Evolutionary conservation across 2,329 filamentous ascomycete genomes (phyloP), one percentile per base, ranked within the genome.

Genomic region (Fusarium vanettenii): DNA sequence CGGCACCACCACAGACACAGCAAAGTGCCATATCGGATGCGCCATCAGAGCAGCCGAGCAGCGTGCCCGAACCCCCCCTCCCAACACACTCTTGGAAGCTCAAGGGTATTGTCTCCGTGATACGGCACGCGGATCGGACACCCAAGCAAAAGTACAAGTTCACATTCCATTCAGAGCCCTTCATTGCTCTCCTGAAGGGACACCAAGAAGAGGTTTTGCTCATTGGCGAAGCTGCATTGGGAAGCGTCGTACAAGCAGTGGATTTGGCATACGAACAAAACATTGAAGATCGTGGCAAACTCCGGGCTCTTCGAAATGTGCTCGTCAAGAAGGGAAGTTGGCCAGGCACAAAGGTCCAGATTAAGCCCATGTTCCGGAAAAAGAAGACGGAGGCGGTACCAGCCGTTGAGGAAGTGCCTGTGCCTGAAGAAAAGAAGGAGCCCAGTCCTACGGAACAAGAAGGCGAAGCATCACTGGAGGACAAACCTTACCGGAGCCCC

Each of bases 91-190:
- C 97, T 13, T 99, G 97, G 97, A 98, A 98, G 82, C 87, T 99
- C 62, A 99, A 99, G 84, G 97, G 97, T 14, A 95, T 99, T 85
- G 96, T 99, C 1, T 96, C 95, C 2, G 97, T 99, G 18, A 95
- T 99, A 75, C 92, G 97, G 31, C 97, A 99, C 83, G 97, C 97
- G 4, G 97, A 99, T 84, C 93, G 97, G 66, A 99, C 97, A 2
- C 97, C 97, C 3, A 99, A 99, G 85, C 97, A 99, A 80, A 99
- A 99, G 82, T 98, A 98, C 88, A 99, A 99, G 82, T 99, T 98
- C 79, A 99, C 97, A 0, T 98, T 99, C 79, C 97, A 99, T 80
- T 97, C 95, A 0, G 94, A 95, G 72, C 97, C 97, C 0, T 99
- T 99, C 80, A 95, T 99, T 73, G 94, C 97, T 74, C 88, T 99